Conservation (phyloP, 1,139 yeast species). For the Diutina ranongensis region DNA sequence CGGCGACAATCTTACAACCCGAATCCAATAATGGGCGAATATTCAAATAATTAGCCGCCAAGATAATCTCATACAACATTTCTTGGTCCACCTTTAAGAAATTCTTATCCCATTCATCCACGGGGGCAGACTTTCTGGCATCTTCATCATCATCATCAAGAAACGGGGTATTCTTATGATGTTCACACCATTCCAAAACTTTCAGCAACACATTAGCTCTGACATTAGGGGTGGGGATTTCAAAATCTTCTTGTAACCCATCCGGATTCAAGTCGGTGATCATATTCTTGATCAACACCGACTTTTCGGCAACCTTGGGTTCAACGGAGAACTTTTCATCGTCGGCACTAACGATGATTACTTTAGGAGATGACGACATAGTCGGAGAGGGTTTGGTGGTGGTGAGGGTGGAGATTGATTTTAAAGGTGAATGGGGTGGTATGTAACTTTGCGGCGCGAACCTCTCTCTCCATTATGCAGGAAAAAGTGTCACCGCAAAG, state of each 20-base stretch:
- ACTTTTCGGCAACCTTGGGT: constrained; percentile 79
- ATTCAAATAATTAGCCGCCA: constrained; percentile 92
- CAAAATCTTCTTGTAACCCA: constrained; percentile 45
- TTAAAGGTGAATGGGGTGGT: not conserved
- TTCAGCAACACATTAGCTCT: constrained; percentile 78
- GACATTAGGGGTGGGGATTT: constrained; percentile 88
- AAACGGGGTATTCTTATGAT: constrained; percentile 77
- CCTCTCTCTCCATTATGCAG: not conserved
- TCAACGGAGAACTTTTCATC: constrained; percentile 68
- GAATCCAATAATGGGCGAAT: constrained; percentile 88
- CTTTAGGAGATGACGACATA: constrained; percentile 18
- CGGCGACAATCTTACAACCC: constrained; percentile 96
- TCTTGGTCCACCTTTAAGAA: constrained; percentile 96
- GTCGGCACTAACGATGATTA: constrained; percentile 60
- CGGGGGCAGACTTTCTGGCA: constrained; percentile 55
- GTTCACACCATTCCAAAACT: constrained; percentile 95
- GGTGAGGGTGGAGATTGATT: not conserved
- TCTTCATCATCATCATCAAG: constrained; percentile 76
- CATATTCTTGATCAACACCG: constrained; percentile 82
- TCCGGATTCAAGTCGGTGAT: constrained; percentile 65
- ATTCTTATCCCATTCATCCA: constrained; percentile 94
- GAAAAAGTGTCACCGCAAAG: not conserved
- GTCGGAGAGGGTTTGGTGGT: not conserved
- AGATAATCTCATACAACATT: constrained; percentile 91
- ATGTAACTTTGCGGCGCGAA: not conserved